phyloP scores from a whole-genome alignment of 1,284 basidiomycete species.

The Irpex sp. region DNA sequence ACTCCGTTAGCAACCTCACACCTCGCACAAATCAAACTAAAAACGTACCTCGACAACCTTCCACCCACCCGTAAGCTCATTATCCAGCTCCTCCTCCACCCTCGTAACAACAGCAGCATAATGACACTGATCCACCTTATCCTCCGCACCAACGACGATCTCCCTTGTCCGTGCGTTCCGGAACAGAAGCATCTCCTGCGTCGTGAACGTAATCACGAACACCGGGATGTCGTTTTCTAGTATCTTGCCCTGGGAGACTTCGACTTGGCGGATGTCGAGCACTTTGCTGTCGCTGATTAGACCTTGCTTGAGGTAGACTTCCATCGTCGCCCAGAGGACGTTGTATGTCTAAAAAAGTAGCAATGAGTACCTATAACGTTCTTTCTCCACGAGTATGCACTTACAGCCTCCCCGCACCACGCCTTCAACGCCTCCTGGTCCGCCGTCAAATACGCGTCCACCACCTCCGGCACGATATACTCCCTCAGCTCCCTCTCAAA shows the following conservation, averaged over 20 bases:
- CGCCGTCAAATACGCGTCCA: conserved; percentile 92
- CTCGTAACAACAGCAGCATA: conserved; percentile 94
- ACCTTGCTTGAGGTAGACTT: conserved; percentile 89
- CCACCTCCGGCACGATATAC: conserved; percentile 96
- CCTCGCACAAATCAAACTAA: not conserved
- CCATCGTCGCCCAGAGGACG: conserved; percentile 96
- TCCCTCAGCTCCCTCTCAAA: conserved; percentile 93
- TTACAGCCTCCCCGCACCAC: conserved; percentile 96
- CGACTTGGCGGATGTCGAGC: conserved; percentile 92
- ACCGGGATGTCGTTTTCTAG: conserved; percentile 90
- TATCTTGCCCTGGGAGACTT: conserved; percentile 80
- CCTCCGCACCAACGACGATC: conserved; percentile 82
- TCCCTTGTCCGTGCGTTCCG: conserved; percentile 86
- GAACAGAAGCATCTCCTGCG: conserved; percentile 94
- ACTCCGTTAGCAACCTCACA: not conserved
- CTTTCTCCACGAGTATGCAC: conserved; percentile 27
- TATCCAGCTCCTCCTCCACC: conserved; percentile 80
- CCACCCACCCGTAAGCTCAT: conserved; percentile 97
- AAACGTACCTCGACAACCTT: conserved; percentile 88
- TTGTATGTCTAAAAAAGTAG: conserved; percentile 75
- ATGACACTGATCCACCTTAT: conserved; percentile 88
- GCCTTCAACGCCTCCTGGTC: conserved; percentile 82
- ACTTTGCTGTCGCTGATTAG: conserved; percentile 89
- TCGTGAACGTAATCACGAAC: conserved; percentile 91
- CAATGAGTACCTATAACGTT: not conserved